Base-by-base conservation (phyloP, 805 yeast genomes). In the Pachysolen tannophilus region DNA sequence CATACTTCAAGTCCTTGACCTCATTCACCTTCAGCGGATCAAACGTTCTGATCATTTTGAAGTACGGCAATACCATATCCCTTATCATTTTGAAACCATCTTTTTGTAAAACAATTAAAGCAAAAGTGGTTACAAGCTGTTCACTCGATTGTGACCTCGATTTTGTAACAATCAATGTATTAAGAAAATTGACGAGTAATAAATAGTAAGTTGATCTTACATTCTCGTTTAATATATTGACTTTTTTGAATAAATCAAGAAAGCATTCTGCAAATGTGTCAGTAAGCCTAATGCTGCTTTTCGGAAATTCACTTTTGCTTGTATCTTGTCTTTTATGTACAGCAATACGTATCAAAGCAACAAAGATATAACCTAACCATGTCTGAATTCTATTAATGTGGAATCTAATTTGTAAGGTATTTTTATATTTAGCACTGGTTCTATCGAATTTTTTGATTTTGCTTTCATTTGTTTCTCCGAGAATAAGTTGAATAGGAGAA, bases 351-450 rank as follows among this genome's bases (percentile, higher is more conserved):
- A 47, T 53, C 10, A 58, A 32, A 23, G 56, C 43, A 20, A 51
- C 47, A 35, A 60, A 50, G 3, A 56, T 44, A 33, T 53, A 55
- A 24, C 61, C 46, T 15, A 56, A 36, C 60, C 61, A 57, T 6
- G 58, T 50, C 19, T 75, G 80, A 19, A 75, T 53, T 21, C 72
- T 62, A 33, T 67, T 62, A 21, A 63, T 52, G 26, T 78, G 62
- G 40, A 63, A 64, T 35, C 86, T 64, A 8, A 77, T 50, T 42
- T 78, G 75, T 2, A 72, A 55, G 0, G 80, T 58, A 46, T 82
- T 82, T 43, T 81, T 81, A 55, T 63, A 75, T 44, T 75, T 77
- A 1, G 82, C 72, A 27, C 75, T 64, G 0, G 73, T 69, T 27
- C 65, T 67, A 24, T 65, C 67, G 38, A 62, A 49, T 54, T 37